A percentile compares a stretch with the other conserved stretches of the same genome.
Conservation (phyloP, 352 stramenopile species). For the Pythium guiyangense region DNA sequence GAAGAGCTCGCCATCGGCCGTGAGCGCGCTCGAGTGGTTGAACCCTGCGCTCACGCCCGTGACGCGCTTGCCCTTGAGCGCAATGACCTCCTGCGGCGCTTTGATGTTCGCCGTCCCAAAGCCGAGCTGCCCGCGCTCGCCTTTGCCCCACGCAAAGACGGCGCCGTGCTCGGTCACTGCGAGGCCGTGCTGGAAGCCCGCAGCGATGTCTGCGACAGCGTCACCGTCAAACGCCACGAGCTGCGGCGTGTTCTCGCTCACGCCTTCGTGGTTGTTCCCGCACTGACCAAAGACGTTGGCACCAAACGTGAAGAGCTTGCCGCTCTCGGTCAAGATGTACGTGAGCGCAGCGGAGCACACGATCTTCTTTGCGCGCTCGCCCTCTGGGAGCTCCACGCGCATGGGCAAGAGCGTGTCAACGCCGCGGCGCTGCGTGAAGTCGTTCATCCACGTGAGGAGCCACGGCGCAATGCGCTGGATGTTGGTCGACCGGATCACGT, state of each 20-base stretch:
- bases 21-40: constrained; percentile 72
- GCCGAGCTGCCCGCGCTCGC: constrained; percentile 75
- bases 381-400: constrained; percentile 52
- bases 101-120: constrained; percentile 76
- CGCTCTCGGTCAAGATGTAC: constrained; percentile 67
- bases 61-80: constrained; percentile 65
- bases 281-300: constrained; percentile 83
- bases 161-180: constrained; percentile 59
- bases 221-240: constrained; percentile 62
- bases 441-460: constrained; percentile 68
- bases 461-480: constrained; percentile 76
- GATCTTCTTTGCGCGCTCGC: constrained; percentile 65
- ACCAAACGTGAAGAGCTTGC: constrained; percentile 74
- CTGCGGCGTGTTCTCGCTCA: constrained; percentile 48
- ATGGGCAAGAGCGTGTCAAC: constrained; percentile 63
- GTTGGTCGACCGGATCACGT: constrained; percentile 82
- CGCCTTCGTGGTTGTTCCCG: constrained; percentile 51
- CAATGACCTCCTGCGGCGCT: constrained; percentile 69
- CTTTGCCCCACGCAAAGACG: constrained; percentile 81
- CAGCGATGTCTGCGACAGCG: constrained; percentile 61
- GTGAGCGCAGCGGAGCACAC: constrained; percentile 80
- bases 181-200: constrained; percentile 77
- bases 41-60: constrained; percentile 73
- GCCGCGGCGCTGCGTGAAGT: constrained; percentile 50
- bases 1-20: constrained; percentile 74